Conservation (phyloP, 2,329 filamentous ascomycete species). For the Ophiostoma sp. region DNA sequence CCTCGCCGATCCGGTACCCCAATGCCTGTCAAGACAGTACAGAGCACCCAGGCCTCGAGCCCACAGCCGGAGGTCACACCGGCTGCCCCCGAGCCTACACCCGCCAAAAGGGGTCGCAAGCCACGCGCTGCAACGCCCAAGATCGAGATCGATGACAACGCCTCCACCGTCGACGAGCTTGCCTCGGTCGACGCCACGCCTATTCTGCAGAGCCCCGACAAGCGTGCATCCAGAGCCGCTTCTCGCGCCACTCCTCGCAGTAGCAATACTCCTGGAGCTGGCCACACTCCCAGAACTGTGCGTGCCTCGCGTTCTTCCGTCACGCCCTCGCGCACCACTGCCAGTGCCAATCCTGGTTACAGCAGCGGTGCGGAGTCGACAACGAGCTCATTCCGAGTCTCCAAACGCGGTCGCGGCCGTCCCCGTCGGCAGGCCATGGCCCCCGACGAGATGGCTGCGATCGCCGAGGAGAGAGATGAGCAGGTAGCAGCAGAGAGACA, state of each 20-base stretch:
- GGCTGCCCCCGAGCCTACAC: conserved; percentile 5
- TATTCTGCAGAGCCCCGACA: conserved; percentile 4
- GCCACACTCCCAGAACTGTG: not conserved
- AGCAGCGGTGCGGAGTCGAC: conserved; percentile 21
- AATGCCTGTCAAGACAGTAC: conserved; percentile 40
- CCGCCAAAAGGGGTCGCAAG: conserved; percentile 19
- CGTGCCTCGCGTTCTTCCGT: not conserved
- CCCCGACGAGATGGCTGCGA: conserved; percentile 29
- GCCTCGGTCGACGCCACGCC: conserved; percentile 13
- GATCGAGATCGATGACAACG: conserved; percentile 29
- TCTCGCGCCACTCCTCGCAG: conserved; percentile 1
- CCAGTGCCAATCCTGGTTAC: not conserved
- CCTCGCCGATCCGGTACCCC: conserved; percentile 50
- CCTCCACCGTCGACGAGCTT: conserved; percentile 29
- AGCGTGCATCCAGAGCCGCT: conserved; percentile 13
- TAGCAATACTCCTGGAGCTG: conserved; percentile 8
- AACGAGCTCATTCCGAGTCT: conserved; percentile 27
- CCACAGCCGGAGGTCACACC: conserved; percentile 9
- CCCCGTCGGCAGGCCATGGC: conserved; percentile 30
- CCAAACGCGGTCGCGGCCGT: conserved; percentile 31
- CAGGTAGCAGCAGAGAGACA: not conserved
- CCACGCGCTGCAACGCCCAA: conserved; percentile 27
- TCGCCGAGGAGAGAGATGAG: conserved; percentile 27
- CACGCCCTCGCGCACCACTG: not conserved
- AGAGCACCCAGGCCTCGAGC: conserved; percentile 10